Conservation (phyloP, 139 green algal species). For the Nannochloris sp. region DNA sequence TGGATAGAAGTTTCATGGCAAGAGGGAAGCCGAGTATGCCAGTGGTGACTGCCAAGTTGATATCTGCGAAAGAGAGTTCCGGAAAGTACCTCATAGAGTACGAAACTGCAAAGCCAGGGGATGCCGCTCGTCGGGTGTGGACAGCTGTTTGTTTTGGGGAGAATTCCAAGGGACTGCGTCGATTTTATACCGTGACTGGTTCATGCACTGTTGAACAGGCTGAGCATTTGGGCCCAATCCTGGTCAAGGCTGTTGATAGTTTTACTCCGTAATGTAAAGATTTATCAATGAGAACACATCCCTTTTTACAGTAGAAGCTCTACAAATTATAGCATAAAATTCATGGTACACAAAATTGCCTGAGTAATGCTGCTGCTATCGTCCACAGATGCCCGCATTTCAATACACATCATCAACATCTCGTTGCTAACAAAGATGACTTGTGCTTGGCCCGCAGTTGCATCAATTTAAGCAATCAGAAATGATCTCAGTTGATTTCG, state of each 20-base stretch:
- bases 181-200: conserved; percentile 28
- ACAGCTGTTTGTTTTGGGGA: conserved; percentile 19
- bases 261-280: conserved; percentile 5
- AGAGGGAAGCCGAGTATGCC: not conserved
- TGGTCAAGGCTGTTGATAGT: conserved; percentile 9
- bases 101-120: conserved; percentile 2
- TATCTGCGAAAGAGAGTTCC: conserved; percentile 7
- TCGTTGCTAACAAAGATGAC: not conserved
- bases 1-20: conserved; percentile 23
- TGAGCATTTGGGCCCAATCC: conserved; percentile 2
- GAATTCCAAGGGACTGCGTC: not conserved
- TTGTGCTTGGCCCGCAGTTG: not conserved
- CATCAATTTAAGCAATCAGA: conserved; percentile 6
- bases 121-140: conserved; percentile 4
- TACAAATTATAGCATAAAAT: not conserved
- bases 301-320: not conserved
- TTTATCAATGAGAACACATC: not conserved
- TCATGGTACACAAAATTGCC: not conserved
- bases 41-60: conserved; percentile 12
- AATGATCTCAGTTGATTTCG: not conserved
- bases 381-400: not conserved
- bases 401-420: no score
- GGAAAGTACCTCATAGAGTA: conserved; percentile 17
- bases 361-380: conserved; percentile 1
- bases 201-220: conserved; percentile 8